These are phyloP conservation scores for Simplicillium sp. DNA, from an alignment of 2,329 filamentous ascomycete species.

Conservation along the genomic window DNA sequence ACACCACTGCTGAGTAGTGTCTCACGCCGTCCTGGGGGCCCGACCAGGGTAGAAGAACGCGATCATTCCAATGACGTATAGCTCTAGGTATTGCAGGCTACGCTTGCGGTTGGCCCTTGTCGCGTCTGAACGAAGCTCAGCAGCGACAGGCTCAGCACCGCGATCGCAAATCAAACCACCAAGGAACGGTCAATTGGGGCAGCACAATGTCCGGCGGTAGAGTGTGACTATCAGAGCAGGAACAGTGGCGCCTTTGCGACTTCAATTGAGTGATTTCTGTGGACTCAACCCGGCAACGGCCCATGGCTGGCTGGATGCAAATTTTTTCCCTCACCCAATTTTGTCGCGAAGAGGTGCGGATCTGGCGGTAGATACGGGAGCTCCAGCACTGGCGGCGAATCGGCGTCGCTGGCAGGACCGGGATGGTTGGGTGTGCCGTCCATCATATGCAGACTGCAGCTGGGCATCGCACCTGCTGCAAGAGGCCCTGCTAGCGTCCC, in stretches of 20 bases:
- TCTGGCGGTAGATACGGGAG: constrained; percentile 1
- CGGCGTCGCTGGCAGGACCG: background rate
- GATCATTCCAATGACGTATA: constrained; percentile 1
- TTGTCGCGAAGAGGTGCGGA: background rate
- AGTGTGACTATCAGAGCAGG: no score
- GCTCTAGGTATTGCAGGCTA: background rate
- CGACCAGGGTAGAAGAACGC: background rate
- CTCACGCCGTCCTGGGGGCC: background rate
- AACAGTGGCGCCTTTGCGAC: no score
- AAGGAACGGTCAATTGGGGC: no score
- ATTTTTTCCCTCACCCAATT: background rate
- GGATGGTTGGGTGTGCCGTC: background rate
- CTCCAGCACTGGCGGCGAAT: background rate
- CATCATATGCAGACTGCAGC: background rate
- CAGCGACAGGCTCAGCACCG: background rate
- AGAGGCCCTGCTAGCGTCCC: background rate
- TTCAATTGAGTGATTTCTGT: no score
- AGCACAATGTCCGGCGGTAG: no score
- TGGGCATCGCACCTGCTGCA: background rate
- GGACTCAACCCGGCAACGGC: no score
- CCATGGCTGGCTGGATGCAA: background rate
- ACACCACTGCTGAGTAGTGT: no score
- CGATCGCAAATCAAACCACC: no score
- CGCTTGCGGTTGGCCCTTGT: background rate
- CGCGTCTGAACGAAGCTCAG: background rate